Evolutionary conservation across 306 rosid genomes (phyloP).

Genomic region (Dalbergia oliveri): DNA sequence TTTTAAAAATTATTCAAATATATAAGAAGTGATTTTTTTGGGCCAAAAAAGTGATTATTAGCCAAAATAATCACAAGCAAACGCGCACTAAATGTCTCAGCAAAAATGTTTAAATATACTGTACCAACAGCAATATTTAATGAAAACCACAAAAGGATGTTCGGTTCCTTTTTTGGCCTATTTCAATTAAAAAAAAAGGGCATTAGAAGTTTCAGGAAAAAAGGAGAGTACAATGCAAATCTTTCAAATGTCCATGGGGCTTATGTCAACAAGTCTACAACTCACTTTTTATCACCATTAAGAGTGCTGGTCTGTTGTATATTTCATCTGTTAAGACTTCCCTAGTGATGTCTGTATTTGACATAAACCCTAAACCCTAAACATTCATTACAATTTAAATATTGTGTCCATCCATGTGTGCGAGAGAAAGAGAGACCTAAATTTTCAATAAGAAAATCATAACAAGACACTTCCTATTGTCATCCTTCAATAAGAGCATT

Average conservation of each 20-base stretch:
- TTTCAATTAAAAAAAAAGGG: neutral
- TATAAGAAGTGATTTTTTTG: no score
- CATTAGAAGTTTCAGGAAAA: neutral
- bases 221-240: neutral
- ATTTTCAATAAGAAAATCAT: conserved; percentile 11
- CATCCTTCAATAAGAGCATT: conserved; percentile 21
- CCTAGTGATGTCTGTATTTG: neutral
- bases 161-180: neutral
- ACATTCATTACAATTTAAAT: neutral
- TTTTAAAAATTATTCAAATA: no score
- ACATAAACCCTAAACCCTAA: no score
- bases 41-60: no score
- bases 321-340: neutral
- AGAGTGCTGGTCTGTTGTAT: neutral
- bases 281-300: conserved; percentile 10
- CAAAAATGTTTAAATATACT: neutral
- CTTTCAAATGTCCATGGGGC: neutral
- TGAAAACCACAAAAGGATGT: neutral
- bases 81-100: neutral
- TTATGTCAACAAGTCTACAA: neutral
- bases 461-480: neutral
- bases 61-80: no score
- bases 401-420: neutral
- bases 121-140: conserved; percentile 5
- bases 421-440: neutral